phyloP scores from a whole-genome alignment of 202 grass and related monocot genomes.

The Tripidium arundinaceum region DNA sequence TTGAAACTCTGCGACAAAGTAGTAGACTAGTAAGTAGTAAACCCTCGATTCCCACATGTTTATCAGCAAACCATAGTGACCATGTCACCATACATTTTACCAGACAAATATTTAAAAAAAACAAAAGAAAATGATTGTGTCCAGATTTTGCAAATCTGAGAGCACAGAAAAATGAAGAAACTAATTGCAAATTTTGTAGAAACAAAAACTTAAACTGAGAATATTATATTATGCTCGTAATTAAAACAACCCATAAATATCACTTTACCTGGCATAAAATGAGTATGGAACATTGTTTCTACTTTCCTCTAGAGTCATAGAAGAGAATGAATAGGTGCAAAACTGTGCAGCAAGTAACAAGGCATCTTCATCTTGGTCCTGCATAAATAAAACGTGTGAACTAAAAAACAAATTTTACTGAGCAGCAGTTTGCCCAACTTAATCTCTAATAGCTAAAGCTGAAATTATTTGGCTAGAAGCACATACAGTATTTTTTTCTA shows the following conservation, averaged over 20 bases:
- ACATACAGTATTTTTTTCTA: background rate
- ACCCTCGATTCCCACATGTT: background rate
- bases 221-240: background rate
- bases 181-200: background rate
- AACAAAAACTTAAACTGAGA: background rate
- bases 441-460: conserved; percentile 6
- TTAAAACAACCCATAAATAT: background rate
- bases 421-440: conserved; percentile 1
- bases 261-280: conserved; percentile 81
- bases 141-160: background rate
- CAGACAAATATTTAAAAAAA: background rate
- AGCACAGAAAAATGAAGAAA: conserved; percentile 5
- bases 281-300: conserved; percentile 66
- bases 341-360: conserved; percentile 89
- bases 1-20: conserved; percentile 13
- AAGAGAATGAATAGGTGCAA: conserved; percentile 90
- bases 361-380: conserved; percentile 94
- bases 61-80: background rate
- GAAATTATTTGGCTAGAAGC: conserved; percentile 3
- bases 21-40: background rate
- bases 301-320: conserved; percentile 47
- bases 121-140: background rate
- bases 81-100: background rate
- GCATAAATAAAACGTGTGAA: conserved; percentile 21
- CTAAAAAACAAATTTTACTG: background rate